Percentiles rank a stretch among this genome's conserved stretches.
These are phyloP conservation scores for Leptographium flavum DNA, from an alignment of 2,329 filamentous ascomycete genomes.

Conservation along the genomic window DNA sequence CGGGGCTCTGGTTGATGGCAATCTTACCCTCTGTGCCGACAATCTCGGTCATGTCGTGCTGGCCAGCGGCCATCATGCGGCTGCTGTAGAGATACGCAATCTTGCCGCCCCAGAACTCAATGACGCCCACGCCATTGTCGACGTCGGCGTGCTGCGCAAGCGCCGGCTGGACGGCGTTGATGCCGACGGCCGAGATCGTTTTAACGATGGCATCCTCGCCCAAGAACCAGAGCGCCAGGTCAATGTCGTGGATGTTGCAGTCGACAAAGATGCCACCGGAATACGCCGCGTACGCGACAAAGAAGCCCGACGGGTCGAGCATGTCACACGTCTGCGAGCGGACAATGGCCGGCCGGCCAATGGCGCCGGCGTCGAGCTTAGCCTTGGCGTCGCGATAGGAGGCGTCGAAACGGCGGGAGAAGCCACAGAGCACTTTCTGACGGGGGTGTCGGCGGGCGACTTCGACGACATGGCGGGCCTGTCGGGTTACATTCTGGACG, in stretches of 20 bases:
- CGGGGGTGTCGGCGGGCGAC: not conserved
- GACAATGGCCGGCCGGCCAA: not conserved
- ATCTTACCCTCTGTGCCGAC: conserved; percentile 3
- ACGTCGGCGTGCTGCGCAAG: not conserved
- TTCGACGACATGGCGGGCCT: conserved; percentile 2
- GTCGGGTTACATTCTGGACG: too few species aligned
- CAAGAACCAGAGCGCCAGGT: conserved; percentile 3
- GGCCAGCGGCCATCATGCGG: conserved; percentile 4
- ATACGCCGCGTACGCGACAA: not conserved
- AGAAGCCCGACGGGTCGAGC: conserved; percentile 1
- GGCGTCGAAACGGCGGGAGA: conserved; percentile 3
- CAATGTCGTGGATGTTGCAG: conserved; percentile 6
- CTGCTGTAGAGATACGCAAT: conserved; percentile 3
- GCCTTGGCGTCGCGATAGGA: conserved; percentile 3
- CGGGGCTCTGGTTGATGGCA: conserved; percentile 1
- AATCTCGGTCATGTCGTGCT: conserved; percentile 6
- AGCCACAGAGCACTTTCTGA: conserved; percentile 3
- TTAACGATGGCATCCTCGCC: not conserved
- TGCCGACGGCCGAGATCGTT: not conserved
- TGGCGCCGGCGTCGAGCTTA: not conserved
- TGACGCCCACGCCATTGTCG: conserved; percentile 4
- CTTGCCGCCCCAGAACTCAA: conserved; percentile 3
- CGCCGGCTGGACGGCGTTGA: conserved; percentile 1
- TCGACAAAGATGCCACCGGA: conserved; percentile 5
- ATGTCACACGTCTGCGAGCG: conserved; percentile 5